Conservation (phyloP, 2,329 filamentous ascomycete species). For the Talaromyces albobiverticillius region DNA sequence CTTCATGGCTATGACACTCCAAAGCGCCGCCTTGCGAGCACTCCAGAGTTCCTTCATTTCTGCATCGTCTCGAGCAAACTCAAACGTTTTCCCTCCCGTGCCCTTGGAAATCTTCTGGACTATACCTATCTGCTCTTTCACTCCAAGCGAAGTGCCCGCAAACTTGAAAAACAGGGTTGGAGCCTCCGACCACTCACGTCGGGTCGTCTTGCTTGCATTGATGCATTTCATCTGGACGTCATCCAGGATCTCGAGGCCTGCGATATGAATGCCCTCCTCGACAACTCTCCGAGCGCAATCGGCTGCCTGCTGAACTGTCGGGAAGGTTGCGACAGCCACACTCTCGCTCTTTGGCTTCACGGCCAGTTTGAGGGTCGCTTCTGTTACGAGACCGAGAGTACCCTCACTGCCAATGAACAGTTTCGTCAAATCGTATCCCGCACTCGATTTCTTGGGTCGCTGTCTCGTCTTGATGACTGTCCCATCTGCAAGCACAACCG, state of each 20-base stretch:
- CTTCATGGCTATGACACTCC: slow-evolving; percentile 67
- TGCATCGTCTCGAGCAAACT: slow-evolving; percentile 63
- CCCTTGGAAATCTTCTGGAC: slow-evolving; percentile 58
- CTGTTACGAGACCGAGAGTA: slow-evolving; percentile 85
- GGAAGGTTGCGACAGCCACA: slow-evolving; percentile 73
- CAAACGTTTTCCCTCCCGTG: slow-evolving; percentile 58
- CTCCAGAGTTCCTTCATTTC: slow-evolving; percentile 72
- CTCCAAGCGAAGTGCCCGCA: slow-evolving; percentile 59
- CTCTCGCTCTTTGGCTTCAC: slow-evolving; percentile 74
- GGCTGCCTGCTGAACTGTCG: slow-evolving; percentile 65
- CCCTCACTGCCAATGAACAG: slow-evolving; percentile 90
- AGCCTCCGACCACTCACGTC: slow-evolving; percentile 61
- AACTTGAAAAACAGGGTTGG: slow-evolving; percentile 78
- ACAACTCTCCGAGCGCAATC: slow-evolving; percentile 79
- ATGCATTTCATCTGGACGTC: slow-evolving; percentile 82
- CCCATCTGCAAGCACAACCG: slow-evolving; percentile 85
- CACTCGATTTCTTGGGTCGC: slow-evolving; percentile 82
- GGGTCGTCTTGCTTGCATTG: slow-evolving; percentile 50
- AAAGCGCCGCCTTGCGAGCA: slow-evolving; percentile 71
- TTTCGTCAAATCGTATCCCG: slow-evolving; percentile 86
- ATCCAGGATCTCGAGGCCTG: slow-evolving; percentile 89
- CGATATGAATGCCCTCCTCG: slow-evolving; percentile 74
- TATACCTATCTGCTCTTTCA: slow-evolving; percentile 63
- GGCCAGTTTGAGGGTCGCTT: slow-evolving; percentile 83
- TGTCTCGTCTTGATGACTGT: slow-evolving; percentile 87